Conservation (phyloP, 495 filamentous ascomycete genomes). For the Neurospora hispaniola region DNA sequence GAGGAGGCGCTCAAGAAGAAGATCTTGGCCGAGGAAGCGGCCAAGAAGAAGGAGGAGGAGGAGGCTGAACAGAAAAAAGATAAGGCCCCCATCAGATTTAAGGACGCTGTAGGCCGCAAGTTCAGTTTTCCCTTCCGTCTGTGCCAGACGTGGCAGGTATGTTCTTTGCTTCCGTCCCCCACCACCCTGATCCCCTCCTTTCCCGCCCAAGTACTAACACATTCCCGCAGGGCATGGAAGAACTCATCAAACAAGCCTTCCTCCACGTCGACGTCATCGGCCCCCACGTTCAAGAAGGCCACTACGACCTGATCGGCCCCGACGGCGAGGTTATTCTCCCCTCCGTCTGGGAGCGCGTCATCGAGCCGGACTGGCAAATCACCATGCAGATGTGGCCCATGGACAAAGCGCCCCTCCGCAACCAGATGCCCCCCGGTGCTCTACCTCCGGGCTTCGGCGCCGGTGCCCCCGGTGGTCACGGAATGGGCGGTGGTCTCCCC, state of each 20-base stretch:
- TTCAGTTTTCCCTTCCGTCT: slow-evolving; percentile 77
- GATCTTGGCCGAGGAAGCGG: slow-evolving; percentile 25
- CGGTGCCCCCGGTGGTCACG: background rate
- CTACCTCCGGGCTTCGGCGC: slow-evolving; percentile 2
- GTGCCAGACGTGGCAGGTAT: slow-evolving; percentile 71
- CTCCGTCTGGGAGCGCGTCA: slow-evolving; percentile 73
- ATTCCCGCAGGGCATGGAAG: slow-evolving; percentile 60
- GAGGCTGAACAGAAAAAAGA: slow-evolving; percentile 43
- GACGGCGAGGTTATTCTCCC: slow-evolving; percentile 84
- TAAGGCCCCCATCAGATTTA: slow-evolving; percentile 60
- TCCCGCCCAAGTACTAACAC: background rate
- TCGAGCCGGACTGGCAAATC: slow-evolving; percentile 81
- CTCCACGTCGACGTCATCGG: slow-evolving; percentile 74
- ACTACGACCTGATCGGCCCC: slow-evolving; percentile 76
- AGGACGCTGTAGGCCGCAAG: slow-evolving; percentile 76
- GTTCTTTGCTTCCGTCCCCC: slow-evolving; percentile 12
- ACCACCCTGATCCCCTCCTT: background rate
- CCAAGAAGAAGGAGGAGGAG: slow-evolving; percentile 35
- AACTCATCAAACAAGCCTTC: slow-evolving; percentile 79
- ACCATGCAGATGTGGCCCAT: slow-evolving; percentile 98
- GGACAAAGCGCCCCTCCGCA: slow-evolving; percentile 26
- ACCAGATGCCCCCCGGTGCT: slow-evolving; percentile 11
- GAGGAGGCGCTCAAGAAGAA: slow-evolving; percentile 38
- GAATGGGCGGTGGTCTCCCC: background rate
- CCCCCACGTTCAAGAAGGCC: slow-evolving; percentile 70